Conservation (phyloP, 163 green algal species). For the Chlamydomonas reinhardtii region DNA sequence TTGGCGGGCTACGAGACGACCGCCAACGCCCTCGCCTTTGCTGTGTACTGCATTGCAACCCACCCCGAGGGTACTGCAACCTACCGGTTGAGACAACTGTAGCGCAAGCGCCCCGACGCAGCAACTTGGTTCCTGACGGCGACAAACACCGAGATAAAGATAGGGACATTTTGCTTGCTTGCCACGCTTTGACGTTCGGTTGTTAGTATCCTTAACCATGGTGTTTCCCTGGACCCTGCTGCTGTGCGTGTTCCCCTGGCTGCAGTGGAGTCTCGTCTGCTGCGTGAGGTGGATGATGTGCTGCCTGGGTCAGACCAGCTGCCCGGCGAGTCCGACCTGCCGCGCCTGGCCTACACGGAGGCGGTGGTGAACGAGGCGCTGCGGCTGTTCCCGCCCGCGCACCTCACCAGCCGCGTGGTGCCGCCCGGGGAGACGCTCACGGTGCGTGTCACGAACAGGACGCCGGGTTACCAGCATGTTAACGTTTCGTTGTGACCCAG, state of each 20-base stretch:
- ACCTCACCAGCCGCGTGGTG: constrained; percentile 29
- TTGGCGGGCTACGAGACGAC: constrained; percentile 78
- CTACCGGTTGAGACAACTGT: too few species aligned
- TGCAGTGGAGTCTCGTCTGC: neutral
- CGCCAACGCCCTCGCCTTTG: constrained; percentile 72
- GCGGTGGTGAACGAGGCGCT: constrained; percentile 45
- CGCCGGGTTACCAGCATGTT: too few species aligned
- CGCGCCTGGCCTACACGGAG: constrained; percentile 47
- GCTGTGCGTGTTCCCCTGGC: too few species aligned
- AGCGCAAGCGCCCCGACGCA: too few species aligned
- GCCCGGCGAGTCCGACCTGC: constrained; percentile 19
- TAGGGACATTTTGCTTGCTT: too few species aligned
- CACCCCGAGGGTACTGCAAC: constrained; percentile 35
- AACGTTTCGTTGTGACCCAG: too few species aligned
- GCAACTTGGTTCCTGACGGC: too few species aligned
- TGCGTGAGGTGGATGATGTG: neutral
- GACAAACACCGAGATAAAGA: too few species aligned
- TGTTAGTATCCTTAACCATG: too few species aligned
- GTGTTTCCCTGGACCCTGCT: too few species aligned
- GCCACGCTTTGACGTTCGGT: too few species aligned
- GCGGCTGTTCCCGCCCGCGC: constrained; percentile 52
- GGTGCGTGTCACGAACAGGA: too few species aligned
- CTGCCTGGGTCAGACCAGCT: neutral
- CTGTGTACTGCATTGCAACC: constrained; percentile 70
- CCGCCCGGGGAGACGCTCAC: neutral